phyloP scores from a whole-genome alignment of 1,139 yeast species.

The Candida neerlandica region DNA sequence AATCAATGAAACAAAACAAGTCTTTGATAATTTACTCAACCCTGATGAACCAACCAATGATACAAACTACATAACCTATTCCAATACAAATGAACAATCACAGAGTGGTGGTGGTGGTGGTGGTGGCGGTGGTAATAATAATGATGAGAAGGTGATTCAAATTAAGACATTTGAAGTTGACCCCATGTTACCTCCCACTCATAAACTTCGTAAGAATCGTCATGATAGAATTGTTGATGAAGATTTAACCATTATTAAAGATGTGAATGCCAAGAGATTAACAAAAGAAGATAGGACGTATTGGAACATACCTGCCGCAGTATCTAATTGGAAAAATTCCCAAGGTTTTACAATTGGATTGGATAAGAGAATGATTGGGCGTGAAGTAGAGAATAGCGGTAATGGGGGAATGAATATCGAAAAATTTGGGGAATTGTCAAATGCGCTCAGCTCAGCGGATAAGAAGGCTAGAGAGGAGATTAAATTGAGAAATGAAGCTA shows the following conservation, averaged over 20 bases:
- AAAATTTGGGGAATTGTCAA: constrained; percentile 64
- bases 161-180: constrained; percentile 55
- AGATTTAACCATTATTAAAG: constrained; percentile 46
- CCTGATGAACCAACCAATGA: constrained; percentile 19
- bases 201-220: constrained; percentile 74
- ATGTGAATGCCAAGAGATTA: constrained; percentile 37
- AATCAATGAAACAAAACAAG: constrained; percentile 15
- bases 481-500: constrained; percentile 57
- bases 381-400: constrained; percentile 45
- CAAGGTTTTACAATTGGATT: constrained; percentile 85
- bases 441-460: constrained; percentile 79
- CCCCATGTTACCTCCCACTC: constrained; percentile 85
- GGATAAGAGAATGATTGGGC: constrained; percentile 71
- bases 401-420: constrained; percentile 49
- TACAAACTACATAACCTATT: constrained; percentile 23
- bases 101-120: constrained; percentile 1
- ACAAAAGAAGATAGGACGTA: constrained; percentile 75
- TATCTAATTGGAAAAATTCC: constrained; percentile 95
- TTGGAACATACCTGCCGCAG: constrained; percentile 91
- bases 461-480: constrained; percentile 72
- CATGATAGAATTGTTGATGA: constrained; percentile 67
- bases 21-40: constrained; percentile 26
- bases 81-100: background rate
- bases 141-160: constrained; percentile 29
- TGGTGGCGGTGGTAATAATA: no score